phyloP scores from a whole-genome alignment of 2,329 filamentous ascomycete genomes.

The Rhynchosporium graminicola region DNA sequence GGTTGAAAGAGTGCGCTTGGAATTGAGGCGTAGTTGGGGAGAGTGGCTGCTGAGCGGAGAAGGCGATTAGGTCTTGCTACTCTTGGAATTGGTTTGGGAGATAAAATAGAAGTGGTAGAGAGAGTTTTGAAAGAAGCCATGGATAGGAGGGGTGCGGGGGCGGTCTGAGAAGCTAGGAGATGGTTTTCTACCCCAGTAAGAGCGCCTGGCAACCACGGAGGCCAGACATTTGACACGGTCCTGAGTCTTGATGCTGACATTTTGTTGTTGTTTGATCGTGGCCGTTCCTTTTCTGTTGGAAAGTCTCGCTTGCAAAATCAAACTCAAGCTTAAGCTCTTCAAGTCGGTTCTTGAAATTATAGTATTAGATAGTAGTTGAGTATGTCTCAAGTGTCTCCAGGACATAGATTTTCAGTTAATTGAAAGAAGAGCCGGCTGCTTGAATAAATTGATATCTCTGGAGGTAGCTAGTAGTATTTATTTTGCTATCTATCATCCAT shows the following conservation, averaged over 20 bases:
- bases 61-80: constrained; percentile 10
- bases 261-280: neutral
- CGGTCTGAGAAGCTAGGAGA: constrained; percentile 11
- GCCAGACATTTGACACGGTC: constrained; percentile 25
- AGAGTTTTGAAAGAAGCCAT: constrained; percentile 20
- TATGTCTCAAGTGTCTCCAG: constrained; percentile 3
- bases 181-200: constrained; percentile 20
- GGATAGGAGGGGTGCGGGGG: constrained; percentile 19
- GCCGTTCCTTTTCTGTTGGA: neutral
- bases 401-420: neutral
- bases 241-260: constrained; percentile 19
- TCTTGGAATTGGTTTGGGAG: neutral
- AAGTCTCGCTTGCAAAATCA: neutral
- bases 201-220: constrained; percentile 25
- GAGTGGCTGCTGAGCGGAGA: constrained; percentile 3
- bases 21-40: constrained; percentile 1
- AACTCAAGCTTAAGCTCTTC: neutral
- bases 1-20: constrained; percentile 7
- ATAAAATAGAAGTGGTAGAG: neutral
- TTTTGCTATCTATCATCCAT: neutral
- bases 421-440: neutral
- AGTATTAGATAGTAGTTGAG: neutral
- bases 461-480: constrained; percentile 2
- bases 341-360: neutral
- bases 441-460: neutral